Evolutionary conservation across 768 basidiomycete species (phyloP).

Genomic region (Rhizopogon salebrosus): DNA sequence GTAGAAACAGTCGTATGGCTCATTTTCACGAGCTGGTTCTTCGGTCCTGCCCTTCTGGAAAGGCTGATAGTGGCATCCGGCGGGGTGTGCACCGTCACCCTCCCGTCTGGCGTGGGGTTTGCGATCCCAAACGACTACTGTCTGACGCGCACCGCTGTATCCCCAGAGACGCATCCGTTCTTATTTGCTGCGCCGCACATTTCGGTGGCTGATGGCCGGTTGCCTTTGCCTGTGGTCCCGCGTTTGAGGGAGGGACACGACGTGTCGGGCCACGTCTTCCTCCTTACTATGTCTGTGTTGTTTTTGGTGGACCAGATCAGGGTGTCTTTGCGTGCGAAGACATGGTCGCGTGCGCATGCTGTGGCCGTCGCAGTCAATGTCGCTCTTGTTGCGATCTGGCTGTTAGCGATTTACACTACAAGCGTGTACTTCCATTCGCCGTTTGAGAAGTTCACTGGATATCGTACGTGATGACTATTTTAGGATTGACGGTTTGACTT

Average conservation of each 20-base stretch:
- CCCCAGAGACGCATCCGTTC: conserved; percentile 55
- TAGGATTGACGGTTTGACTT: background rate
- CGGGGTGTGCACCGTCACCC: conserved; percentile 66
- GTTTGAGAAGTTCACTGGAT: conserved; percentile 82
- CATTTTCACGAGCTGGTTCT: conserved; percentile 81
- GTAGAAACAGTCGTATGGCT: conserved; percentile 65
- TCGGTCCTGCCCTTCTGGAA: conserved; percentile 73
- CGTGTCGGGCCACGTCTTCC: conserved; percentile 89
- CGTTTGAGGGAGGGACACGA: conserved; percentile 81
- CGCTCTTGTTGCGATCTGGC: conserved; percentile 54
- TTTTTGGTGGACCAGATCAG: conserved; percentile 76
- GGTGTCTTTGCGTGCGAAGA: conserved; percentile 38
- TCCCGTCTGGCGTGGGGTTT: conserved; percentile 53
- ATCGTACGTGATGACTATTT: conserved; percentile 49
- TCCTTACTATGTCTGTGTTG: conserved; percentile 73
- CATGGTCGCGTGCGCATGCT: conserved; percentile 41
- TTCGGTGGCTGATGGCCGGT: conserved; percentile 32
- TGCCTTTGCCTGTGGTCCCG: conserved; percentile 50
- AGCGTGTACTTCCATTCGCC: conserved; percentile 90
- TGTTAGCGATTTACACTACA: conserved; percentile 75
- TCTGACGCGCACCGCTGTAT: conserved; percentile 41
- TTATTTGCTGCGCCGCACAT: conserved; percentile 50
- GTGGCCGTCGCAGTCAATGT: conserved; percentile 43
- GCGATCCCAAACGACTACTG: conserved; percentile 57
- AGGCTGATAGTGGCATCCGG: conserved; percentile 63